These are phyloP conservation scores for Fusarium sp. DNA, from an alignment of 2,329 filamentous ascomycete species.

Conservation along the genomic window DNA sequence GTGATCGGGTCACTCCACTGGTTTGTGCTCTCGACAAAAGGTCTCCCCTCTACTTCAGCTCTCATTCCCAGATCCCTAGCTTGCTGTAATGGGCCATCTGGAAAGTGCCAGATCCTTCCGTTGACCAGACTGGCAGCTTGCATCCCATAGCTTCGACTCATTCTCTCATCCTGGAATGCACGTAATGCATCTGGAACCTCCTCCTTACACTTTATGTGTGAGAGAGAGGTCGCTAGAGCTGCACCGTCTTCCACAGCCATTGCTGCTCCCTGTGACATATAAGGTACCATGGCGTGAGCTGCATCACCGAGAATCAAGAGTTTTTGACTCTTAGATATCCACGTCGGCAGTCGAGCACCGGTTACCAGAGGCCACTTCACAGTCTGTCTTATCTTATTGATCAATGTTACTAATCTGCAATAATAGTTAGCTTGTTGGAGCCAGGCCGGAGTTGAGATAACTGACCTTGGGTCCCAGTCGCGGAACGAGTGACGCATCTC, in stretches of 20 bases:
- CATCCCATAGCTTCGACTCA: constrained; percentile 18
- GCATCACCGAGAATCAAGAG: constrained; percentile 1
- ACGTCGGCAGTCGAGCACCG: not conserved
- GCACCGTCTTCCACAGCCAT: constrained; percentile 20
- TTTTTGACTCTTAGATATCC: constrained; percentile 8
- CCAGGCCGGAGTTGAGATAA: accelerated
- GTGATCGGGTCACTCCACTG: constrained; percentile 14
- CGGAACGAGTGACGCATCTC: constrained; percentile 7
- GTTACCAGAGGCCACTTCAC: not conserved
- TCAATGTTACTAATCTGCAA: not conserved
- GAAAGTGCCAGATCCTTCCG: constrained; percentile 9
- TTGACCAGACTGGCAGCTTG: constrained; percentile 9
- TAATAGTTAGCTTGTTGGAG: accelerated
- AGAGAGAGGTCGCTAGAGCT: not conserved
- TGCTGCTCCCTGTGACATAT: constrained; percentile 19
- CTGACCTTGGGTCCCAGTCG: constrained; percentile 7
- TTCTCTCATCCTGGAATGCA: constrained; percentile 2
- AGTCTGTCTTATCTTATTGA: not conserved
- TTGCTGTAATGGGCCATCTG: not conserved
- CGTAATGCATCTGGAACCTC: not conserved
- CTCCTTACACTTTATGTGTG: not conserved
- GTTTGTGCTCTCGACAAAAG: constrained; percentile 13
- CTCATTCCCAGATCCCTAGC: constrained; percentile 14
- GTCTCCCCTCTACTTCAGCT: not conserved
- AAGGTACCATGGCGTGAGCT: constrained; percentile 14